A percentile compares a stretch with the other conserved stretches of the same genome.
Conservation (phyloP, 106 monocot species). For the Apostasia ramifera region DNA sequence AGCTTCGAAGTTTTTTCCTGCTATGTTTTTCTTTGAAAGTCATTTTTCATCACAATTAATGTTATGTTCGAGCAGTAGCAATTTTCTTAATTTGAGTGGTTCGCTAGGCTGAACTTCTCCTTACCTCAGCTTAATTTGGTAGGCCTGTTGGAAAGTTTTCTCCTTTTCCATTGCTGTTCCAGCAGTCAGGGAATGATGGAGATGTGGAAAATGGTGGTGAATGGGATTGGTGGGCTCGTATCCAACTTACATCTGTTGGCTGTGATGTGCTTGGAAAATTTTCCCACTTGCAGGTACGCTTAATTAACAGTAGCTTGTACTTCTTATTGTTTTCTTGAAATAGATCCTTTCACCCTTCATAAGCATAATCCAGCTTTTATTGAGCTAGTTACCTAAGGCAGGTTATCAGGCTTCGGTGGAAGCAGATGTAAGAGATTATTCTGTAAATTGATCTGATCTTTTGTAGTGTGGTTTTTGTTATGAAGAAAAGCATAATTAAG, state of each 20-base stretch:
- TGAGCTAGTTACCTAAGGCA: too few relatives aligned
- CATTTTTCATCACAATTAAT: not conserved
- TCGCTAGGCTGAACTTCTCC: not conserved
- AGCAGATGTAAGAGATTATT: too few relatives aligned
- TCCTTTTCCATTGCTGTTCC: slow-evolving; percentile 47
- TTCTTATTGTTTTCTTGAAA: too few relatives aligned
- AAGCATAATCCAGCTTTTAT: too few relatives aligned
- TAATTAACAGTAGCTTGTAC: not conserved
- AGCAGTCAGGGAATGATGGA: slow-evolving; percentile 5
- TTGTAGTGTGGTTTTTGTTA: too few relatives aligned
- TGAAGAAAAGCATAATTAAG: too few relatives aligned
- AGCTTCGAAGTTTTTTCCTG: not conserved
- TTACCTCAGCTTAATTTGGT: slow-evolving; percentile 3
- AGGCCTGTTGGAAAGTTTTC: slow-evolving; percentile 65
- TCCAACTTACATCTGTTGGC: slow-evolving; percentile 52
- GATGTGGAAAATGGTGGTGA: slow-evolving; percentile 19
- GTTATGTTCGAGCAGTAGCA: not conserved
- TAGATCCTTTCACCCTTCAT: too few relatives aligned
- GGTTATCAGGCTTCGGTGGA: too few relatives aligned
- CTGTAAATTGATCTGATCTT: too few relatives aligned
- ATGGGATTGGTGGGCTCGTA: slow-evolving; percentile 87
- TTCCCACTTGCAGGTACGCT: slow-evolving; percentile 55
- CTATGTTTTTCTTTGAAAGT: not conserved
- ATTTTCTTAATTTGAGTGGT: not conserved
- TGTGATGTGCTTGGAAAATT: slow-evolving; percentile 74